Evolutionary conservation across 208 protist species (phyloP), one percentile per base, ranked within the genome.

Genomic region (Novymonas esmeraldas): DNA sequence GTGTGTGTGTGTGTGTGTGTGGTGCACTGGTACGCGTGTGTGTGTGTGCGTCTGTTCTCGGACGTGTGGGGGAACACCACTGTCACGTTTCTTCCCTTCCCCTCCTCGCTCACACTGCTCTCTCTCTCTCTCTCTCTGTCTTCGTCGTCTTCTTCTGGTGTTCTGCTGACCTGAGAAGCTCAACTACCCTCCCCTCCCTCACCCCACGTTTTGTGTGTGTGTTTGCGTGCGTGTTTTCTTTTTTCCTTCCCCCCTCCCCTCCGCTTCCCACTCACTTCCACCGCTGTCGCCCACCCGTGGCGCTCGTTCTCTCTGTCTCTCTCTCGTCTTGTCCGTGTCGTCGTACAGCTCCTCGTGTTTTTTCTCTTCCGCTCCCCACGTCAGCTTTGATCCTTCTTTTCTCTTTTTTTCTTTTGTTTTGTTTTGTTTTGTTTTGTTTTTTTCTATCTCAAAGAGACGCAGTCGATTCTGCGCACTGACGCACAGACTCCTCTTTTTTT

Each of bases 401-500:
- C 11, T 39, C 18, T 10, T 54, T 16, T 51, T 63, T 10, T 11
- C 50, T 10, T 48, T 42, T 29, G 16, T 34, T 46, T 13, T 42
- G 14, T 7, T 33, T 56, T 63, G n/a, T 59, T 55, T 50, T 66
- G 0, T 61, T 56, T 33, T 72, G 59, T 46, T 31, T 36, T 45
- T 31, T 59, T 55, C n/a, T 60, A 24, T 39, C 39, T 50, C n/a
- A n/a, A n/a, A n/a, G n/a, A n/a, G n/a, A n/a, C n/a, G 16, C 20
- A 0, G 42, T 54, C 22, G 10, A 16, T 24, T 33, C 6, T 57
- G 26, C 29, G 3, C 29, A 6, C 2, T 10, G 24, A 24, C 6
- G 13, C 31, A n/a, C 45, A 2, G 62, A 13, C 45, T 64, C 34
- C 59, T n/a, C 48, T 54, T 64, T 57, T 64, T 76, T 51, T 48